A percentile compares a stretch with the other conserved stretches of the same genome.
Evolutionary conservation across 306 rosid species (phyloP).

Genomic region (Nissolia schottii): DNA sequence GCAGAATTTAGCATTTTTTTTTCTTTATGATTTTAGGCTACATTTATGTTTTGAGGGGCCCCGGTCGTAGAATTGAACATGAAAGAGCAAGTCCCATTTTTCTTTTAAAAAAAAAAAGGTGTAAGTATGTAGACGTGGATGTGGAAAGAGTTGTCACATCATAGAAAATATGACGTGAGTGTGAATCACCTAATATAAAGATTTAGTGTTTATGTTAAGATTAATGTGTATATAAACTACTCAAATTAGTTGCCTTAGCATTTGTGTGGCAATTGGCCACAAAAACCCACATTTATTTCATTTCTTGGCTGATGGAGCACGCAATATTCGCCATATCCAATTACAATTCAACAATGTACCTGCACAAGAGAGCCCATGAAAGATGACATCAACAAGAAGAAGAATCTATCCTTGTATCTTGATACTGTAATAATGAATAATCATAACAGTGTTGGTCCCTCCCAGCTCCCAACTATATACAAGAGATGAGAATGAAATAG

Average conservation of each 20-base stretch:
- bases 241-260: neutral
- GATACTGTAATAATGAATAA: neutral
- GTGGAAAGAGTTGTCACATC: neutral
- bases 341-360: neutral
- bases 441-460: neutral
- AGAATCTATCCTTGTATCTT: too few relatives aligned
- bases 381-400: neutral
- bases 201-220: too few relatives aligned
- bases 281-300: neutral
- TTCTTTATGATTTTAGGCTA: neutral
- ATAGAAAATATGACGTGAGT: too few relatives aligned
- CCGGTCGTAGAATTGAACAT: neutral
- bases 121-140: neutral
- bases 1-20: neutral
- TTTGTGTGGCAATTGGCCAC: neutral
- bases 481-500: neutral
- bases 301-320: constrained; percentile 18
- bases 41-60: neutral
- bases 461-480: neutral
- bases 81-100: neutral
- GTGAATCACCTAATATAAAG: too few relatives aligned
- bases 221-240: too few relatives aligned
- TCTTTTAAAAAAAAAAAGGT: neutral
- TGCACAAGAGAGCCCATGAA: neutral
- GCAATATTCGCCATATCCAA: neutral